Percentiles rank a stretch among this genome's conserved stretches.
Conservation (phyloP, 1,284 basidiomycete species). For the Cystobasidium sp. region DNA sequence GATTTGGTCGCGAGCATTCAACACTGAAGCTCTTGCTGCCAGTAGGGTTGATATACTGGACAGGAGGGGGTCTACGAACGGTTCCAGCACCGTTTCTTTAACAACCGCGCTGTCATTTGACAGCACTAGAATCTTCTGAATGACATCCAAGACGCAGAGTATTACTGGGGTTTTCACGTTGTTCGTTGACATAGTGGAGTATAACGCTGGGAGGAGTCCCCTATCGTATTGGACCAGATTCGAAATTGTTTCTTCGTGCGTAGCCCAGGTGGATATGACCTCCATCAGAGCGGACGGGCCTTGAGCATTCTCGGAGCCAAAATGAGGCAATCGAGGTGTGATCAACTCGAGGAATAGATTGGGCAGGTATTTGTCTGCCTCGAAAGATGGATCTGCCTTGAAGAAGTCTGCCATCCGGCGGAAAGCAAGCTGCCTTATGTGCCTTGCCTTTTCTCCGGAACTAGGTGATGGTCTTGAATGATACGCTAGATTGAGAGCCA, state of each 20-base stretch:
- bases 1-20: conserved; percentile 68
- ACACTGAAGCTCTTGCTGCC: conserved; percentile 63
- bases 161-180: conserved; percentile 88
- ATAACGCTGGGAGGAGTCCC: conserved; percentile 74
- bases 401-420: conserved; percentile 90
- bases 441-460: conserved; percentile 49
- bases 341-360: conserved; percentile 74
- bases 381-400: conserved; percentile 67
- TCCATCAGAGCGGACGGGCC: conserved; percentile 87
- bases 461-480: conserved; percentile 59
- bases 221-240: conserved; percentile 74
- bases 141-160: conserved; percentile 74
- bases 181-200: conserved; percentile 76
- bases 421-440: conserved; percentile 78
- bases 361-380: conserved; percentile 74
- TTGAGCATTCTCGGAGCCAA: conserved; percentile 88
- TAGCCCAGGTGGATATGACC: conserved; percentile 80
- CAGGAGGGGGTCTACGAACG: conserved; percentile 77
- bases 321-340: conserved; percentile 74
- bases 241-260: conserved; percentile 64
- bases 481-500: conserved; percentile 68
- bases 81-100: conserved; percentile 68
- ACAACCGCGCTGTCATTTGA: conserved; percentile 61
- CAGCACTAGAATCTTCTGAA: conserved; percentile 71
- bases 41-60: conserved; percentile 74